Evolutionary conservation across 2,329 filamentous ascomycete genomes (phyloP).

Genomic region (Bipolaris zeicola): DNA sequence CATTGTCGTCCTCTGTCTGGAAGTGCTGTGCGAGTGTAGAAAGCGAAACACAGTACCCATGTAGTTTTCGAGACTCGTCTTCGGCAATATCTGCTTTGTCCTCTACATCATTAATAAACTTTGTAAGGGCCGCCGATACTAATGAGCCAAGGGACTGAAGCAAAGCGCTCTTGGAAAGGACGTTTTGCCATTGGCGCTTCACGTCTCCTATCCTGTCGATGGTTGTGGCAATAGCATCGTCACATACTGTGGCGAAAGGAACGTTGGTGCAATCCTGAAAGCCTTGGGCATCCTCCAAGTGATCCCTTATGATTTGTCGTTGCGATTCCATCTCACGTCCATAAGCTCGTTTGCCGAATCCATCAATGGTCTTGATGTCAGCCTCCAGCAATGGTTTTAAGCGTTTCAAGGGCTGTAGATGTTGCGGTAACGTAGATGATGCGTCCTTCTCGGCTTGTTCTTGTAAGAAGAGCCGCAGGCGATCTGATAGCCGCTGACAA

Average conservation of each 20-base stretch:
- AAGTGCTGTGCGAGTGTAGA: slow-evolving; percentile 64
- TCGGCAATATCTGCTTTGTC: slow-evolving; percentile 69
- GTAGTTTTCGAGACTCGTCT: slow-evolving; percentile 64
- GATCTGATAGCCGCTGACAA: slow-evolving; percentile 62
- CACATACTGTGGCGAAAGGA: slow-evolving; percentile 65
- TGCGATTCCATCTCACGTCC: slow-evolving; percentile 69
- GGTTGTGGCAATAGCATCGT: slow-evolving; percentile 63
- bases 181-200: slow-evolving; percentile 61
- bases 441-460: slow-evolving; percentile 48
- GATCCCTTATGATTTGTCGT: slow-evolving; percentile 64
- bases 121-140: slow-evolving; percentile 61
- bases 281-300: slow-evolving; percentile 67
- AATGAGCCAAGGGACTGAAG: slow-evolving; percentile 67
- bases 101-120: slow-evolving; percentile 66
- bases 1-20: slow-evolving; percentile 51
- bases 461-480: slow-evolving; percentile 56
- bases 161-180: slow-evolving; percentile 64
- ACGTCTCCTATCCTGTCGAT: slow-evolving; percentile 64
- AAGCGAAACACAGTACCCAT: slow-evolving; percentile 61
- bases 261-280: slow-evolving; percentile 64
- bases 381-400: slow-evolving; percentile 57
- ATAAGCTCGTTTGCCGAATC: slow-evolving; percentile 66
- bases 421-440: slow-evolving; percentile 36
- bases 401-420: slow-evolving; percentile 43
- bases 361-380: slow-evolving; percentile 62